phyloP scores from a whole-genome alignment of 441 rosid species.

The Corymbia citriodora region DNA sequence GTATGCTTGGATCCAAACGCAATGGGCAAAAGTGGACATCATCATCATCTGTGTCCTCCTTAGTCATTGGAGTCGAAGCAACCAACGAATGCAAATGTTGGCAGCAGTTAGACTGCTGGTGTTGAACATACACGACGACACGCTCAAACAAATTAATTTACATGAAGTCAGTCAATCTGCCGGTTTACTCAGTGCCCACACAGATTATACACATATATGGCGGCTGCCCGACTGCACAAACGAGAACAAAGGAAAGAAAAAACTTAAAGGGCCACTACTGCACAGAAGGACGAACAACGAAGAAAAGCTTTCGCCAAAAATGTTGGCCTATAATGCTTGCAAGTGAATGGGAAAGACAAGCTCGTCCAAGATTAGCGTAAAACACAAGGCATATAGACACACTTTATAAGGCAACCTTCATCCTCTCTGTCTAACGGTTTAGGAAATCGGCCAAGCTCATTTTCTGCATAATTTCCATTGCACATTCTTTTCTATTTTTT shows the following conservation, averaged over 20 bases:
- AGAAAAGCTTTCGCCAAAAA: not conserved
- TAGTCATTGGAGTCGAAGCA: not conserved
- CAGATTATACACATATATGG: not conserved
- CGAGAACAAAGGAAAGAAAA: not conserved
- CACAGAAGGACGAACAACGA: not conserved
- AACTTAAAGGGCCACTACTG: not conserved
- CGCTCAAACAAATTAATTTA: not conserved
- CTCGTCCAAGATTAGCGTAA: not conserved
- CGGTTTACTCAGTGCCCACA: not conserved
- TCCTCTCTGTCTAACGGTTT: not conserved
- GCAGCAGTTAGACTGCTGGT: not conserved
- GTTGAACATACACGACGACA: not conserved
- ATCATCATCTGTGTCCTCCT: not conserved
- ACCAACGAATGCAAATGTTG: too few species aligned
- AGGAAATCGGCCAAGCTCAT: not conserved
- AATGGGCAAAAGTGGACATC: not conserved
- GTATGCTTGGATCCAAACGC: not conserved
- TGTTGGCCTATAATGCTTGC: not conserved
- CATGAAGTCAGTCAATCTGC: not conserved
- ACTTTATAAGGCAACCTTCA: not conserved
- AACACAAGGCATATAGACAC: not conserved
- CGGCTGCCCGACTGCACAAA: not conserved
- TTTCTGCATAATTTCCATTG: not conserved
- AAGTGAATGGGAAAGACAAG: not conserved
- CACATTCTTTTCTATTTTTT: not conserved